Evolutionary conservation across 768 basidiomycete species (phyloP).

Genomic region (Suillus variegatus): DNA sequence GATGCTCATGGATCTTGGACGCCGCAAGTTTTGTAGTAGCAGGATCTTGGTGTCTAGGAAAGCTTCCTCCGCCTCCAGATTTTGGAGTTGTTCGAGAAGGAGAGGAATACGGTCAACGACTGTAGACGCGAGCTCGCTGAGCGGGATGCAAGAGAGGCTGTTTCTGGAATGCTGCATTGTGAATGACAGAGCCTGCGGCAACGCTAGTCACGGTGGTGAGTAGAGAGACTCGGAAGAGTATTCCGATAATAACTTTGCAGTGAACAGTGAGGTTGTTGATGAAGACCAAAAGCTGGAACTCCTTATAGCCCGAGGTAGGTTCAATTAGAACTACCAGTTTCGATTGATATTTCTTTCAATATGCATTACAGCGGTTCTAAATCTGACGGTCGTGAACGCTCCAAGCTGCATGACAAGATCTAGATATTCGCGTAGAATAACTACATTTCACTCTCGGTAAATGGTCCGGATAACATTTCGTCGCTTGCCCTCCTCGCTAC

Average conservation of each 20-base stretch:
- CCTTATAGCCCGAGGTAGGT: not conserved
- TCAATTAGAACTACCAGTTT: not conserved
- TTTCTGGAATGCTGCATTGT: not conserved
- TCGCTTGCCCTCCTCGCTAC: not conserved
- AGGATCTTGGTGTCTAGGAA: not conserved
- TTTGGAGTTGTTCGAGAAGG: constrained; percentile 5
- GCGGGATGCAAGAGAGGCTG: not conserved
- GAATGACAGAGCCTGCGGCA: not conserved
- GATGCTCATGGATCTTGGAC: not conserved
- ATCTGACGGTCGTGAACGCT: not conserved
- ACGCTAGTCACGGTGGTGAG: not conserved
- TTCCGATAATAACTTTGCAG: not conserved
- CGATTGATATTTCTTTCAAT: not conserved
- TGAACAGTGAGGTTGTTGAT: not conserved
- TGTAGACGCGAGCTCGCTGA: not conserved
- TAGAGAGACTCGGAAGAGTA: not conserved
- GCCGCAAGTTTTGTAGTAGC: not conserved
- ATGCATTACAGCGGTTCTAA: not conserved
- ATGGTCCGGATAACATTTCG: constrained; percentile 9
- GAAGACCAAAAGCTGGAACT: not conserved
- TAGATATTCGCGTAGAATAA: not conserved
- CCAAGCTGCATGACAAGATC: not conserved
- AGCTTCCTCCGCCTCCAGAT: not conserved
- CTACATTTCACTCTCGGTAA: constrained; percentile 12
- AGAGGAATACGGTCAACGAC: not conserved